Base-by-base conservation (phyloP, 139 green algal genomes). In the Picochlorum sp. region DNA sequence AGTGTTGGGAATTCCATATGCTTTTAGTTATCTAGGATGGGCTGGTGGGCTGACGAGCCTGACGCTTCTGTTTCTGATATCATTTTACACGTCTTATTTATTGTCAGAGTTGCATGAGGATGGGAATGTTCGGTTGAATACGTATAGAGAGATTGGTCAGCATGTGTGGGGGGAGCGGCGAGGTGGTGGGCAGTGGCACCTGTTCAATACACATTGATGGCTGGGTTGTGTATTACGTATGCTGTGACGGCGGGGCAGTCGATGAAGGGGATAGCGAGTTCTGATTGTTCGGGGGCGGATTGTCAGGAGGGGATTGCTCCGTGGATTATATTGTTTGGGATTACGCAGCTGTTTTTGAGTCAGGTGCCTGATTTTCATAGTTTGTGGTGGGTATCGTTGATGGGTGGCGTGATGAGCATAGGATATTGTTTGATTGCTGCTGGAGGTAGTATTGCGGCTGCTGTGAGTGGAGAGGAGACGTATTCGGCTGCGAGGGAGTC, bases 161-260 rank as follows among this genome's bases (percentile, higher is more conserved):
- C 63, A 68, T 11, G 41, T 86, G 0, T 44, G 82, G 49, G 79
- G 45, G 65, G 59, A 61, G 51, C 18, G 14, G 11, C 16, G 24
- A 8, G 61, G 16, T 23, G 37, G 15, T 44, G 16, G 23, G 32
- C 32, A 2, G 64, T 78, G 3, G 62, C 26, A 11, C 50, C 67
- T 0, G 50, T 78, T 20, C 79, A 87, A 67, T 81, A 47, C 51
- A 66, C 51, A 15, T 63, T 74, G 32, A 70, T 78, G 62, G 30
- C 81, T 21, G 79, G 81, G 10, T 77, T 85, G 11, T 72, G 70
- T 15, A 79, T 83, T 45, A 78, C 79, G 0, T 87, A 87, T 68
- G 69, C 61, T 6, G 76, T 86, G 2, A 83, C 81, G 16, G 81
- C 81, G 16, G 81, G 81, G 20, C 76, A 84, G 59, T 81, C 74